Evolutionary conservation across 352 stramenopile genomes (phyloP).

Genomic region (Phytophthora chlamydospora): DNA sequence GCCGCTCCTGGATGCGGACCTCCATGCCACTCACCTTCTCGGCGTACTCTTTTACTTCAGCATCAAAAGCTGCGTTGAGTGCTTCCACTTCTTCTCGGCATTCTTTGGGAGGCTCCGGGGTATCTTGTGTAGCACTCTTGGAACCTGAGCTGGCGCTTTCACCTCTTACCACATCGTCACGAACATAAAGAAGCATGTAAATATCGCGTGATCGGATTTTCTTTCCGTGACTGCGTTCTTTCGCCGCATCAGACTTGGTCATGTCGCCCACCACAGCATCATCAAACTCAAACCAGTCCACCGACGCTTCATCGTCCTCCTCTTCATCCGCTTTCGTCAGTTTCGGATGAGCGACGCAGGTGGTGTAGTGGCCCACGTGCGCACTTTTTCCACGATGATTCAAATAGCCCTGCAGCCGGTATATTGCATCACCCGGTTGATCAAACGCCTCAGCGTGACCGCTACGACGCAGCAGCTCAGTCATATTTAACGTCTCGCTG

Average conservation of each 20-base stretch:
- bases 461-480: constrained; percentile 54
- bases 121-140: not conserved
- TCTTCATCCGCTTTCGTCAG: constrained; percentile 6
- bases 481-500: constrained; percentile 80
- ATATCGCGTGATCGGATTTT: constrained; percentile 79
- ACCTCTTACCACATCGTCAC: constrained; percentile 35
- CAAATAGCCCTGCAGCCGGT: constrained; percentile 77
- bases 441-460: constrained; percentile 49
- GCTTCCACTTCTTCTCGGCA: constrained; percentile 54
- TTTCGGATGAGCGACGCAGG: constrained; percentile 70
- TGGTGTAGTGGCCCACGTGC: constrained; percentile 87
- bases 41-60: constrained; percentile 53
- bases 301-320: constrained; percentile 7
- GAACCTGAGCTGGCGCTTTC: not conserved
- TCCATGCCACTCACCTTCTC: constrained; percentile 54
- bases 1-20: constrained; percentile 51
- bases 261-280: constrained; percentile 74
- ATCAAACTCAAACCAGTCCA: constrained; percentile 87
- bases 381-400: constrained; percentile 86
- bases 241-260: constrained; percentile 37
- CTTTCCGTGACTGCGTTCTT: constrained; percentile 50
- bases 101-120: constrained; percentile 34
- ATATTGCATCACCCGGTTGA: constrained; percentile 51
- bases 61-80: constrained; percentile 58
- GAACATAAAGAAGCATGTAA: constrained; percentile 89